These are phyloP conservation scores for Xylaria digitata DNA, from an alignment of 2,329 filamentous ascomycete species.

Conservation along the genomic window DNA sequence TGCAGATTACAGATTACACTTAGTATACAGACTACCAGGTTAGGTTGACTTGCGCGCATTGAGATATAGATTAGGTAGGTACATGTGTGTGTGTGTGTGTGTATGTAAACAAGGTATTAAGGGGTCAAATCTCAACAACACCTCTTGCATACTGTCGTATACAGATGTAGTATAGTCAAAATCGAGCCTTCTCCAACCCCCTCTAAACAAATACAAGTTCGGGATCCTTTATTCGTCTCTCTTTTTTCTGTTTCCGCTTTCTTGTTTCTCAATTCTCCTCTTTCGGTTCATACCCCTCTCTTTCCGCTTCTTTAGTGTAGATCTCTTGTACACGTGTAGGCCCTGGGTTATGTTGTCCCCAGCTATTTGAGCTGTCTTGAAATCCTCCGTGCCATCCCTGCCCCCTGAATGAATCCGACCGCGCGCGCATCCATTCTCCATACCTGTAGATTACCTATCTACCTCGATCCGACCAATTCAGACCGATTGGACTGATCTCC, in stretches of 20 bases:
- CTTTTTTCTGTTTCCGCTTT: neutral
- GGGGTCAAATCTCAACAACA: no score
- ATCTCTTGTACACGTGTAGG: neutral
- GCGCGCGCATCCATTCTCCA: neutral
- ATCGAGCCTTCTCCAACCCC: slow-evolving; percentile 1
- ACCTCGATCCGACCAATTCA: neutral
- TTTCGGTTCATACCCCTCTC: neutral
- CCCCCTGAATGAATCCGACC: slow-evolving; percentile 7
- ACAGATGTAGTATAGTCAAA: neutral
- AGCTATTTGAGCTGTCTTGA: neutral
- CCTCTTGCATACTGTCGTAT: no score
- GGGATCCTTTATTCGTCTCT: neutral
- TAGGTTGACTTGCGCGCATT: no score
- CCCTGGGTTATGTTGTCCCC: neutral
- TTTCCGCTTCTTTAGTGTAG: slow-evolving; percentile 1
- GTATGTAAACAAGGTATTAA: no score
- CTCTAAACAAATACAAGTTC: neutral
- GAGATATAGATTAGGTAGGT: no score
- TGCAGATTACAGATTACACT: neutral
- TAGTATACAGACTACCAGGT: no score
- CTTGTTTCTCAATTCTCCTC: neutral
- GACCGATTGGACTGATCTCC: neutral
- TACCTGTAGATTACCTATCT: neutral
- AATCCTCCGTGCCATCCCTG: slow-evolving; percentile 15
- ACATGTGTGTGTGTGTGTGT: no score